These are phyloP conservation scores for Ascochyta rabiei DNA, from an alignment of 2,329 filamentous ascomycete genomes.

Conservation along the genomic window DNA sequence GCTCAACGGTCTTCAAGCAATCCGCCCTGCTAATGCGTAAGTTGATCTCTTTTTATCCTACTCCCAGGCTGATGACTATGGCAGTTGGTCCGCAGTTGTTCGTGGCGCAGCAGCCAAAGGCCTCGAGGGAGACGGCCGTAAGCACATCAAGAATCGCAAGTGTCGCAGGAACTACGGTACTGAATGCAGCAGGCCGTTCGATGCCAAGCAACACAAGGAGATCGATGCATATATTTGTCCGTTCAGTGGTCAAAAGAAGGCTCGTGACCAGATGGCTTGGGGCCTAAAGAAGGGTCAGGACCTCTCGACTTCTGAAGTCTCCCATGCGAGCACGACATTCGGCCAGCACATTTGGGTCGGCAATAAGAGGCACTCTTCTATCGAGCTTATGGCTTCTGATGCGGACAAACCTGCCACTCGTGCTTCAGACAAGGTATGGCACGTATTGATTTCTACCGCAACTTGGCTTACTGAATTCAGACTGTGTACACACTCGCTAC, in stretches of 20 bases:
- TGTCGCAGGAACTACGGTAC: constrained; percentile 33
- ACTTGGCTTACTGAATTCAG: too few relatives aligned
- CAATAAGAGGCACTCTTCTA: not conserved
- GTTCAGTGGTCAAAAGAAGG: constrained; percentile 4
- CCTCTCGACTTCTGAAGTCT: not conserved
- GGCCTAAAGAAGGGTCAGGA: constrained; percentile 25
- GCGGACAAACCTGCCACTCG: too few relatives aligned
- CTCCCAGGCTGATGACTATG: too few relatives aligned
- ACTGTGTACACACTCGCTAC: constrained; percentile 12
- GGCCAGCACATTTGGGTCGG: not conserved
- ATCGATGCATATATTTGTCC: constrained; percentile 9
- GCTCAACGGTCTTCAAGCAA: not conserved
- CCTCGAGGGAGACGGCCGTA: constrained; percentile 17
- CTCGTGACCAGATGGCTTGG: constrained; percentile 18
- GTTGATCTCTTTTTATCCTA: too few relatives aligned
- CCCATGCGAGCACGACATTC: not conserved
- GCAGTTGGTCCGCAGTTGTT: constrained; percentile 38
- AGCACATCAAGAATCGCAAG: constrained; percentile 21
- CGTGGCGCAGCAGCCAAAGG: constrained; percentile 34
- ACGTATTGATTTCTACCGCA: too few relatives aligned
- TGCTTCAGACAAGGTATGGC: too few relatives aligned
- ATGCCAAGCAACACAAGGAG: constrained; percentile 1
- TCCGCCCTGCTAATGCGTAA: constrained; percentile 29
- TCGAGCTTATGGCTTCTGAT: too few relatives aligned
- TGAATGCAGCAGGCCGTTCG: not conserved